Percentiles rank a stretch among this genome's conserved stretches.
phyloP scores from a whole-genome alignment of 371 early-diverging fungal species.

The Umbelopsis sp. region DNA sequence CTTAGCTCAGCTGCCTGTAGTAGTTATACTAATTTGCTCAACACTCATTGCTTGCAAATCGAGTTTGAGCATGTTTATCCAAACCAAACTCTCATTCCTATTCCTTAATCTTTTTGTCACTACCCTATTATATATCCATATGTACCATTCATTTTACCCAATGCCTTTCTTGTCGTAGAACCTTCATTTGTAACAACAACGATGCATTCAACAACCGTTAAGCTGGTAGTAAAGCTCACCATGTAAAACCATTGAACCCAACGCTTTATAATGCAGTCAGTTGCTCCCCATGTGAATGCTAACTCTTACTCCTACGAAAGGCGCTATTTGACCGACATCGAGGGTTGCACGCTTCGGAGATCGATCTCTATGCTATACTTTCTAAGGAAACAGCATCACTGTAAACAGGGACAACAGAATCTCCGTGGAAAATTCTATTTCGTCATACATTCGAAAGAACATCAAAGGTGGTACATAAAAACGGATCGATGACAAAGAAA shows the following conservation, averaged over 20 bases:
- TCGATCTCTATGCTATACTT: no score
- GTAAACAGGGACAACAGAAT: no score
- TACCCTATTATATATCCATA: background rate
- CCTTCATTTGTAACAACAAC: no score
- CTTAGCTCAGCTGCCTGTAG: background rate
- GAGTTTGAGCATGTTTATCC: background rate
- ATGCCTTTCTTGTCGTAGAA: background rate
- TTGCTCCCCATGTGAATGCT: no score
- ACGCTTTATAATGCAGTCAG: no score
- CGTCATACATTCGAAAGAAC: background rate
- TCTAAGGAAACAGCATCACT: no score
- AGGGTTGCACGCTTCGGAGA: no score
- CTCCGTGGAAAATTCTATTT: background rate
- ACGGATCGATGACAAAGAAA: background rate
- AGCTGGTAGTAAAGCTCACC: no score
- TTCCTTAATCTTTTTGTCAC: background rate
- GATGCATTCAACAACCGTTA: no score
- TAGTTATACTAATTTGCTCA: constrained; percentile 4
- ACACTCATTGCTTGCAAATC: background rate
- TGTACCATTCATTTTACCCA: background rate
- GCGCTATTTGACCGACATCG: no score
- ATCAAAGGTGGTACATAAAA: background rate
- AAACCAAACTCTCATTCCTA: background rate
- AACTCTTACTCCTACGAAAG: no score
- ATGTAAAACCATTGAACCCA: no score